Percentiles rank a stretch among this genome's conserved stretches.
These are phyloP conservation scores for Hirschfeldia incana DNA, from an alignment of 345 rosid species.

Conservation along the genomic window DNA sequence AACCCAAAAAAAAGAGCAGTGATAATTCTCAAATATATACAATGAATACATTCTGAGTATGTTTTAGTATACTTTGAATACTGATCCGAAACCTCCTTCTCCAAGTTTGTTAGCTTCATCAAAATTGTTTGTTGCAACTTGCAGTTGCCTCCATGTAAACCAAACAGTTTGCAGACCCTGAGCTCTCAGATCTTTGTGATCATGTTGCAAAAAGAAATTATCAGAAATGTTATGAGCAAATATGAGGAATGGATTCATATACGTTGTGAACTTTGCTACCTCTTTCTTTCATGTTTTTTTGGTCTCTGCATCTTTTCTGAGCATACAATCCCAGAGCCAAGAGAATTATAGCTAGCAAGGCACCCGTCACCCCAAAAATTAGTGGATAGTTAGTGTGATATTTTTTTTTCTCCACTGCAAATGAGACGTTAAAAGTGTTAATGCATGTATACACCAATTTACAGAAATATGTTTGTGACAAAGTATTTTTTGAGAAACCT, in stretches of 20 bases:
- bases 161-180: conserved; percentile 20
- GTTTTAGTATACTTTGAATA: conserved; percentile 20
- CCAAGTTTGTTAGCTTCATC: conserved; percentile 33
- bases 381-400: neutral
- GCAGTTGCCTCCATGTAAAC: conserved; percentile 30
- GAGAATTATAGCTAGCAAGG: conserved; percentile 6
- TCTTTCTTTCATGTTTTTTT: neutral
- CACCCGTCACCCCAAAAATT: neutral
- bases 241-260: neutral
- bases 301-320: conserved; percentile 23
- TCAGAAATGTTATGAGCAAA: neutral
- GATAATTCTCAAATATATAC: neutral
- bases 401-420: conserved; percentile 22
- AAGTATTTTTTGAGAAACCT: neutral
- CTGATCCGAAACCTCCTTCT: conserved; percentile 41
- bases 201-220: neutral
- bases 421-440: conserved; percentile 6
- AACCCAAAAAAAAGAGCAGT: neutral
- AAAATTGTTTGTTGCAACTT: conserved; percentile 35
- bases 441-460: neutral
- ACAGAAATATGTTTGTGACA: neutral
- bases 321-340: conserved; percentile 36
- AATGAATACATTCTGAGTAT: neutral
- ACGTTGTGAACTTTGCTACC: neutral
- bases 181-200: conserved; percentile 13